Conservation (phyloP, 2,329 filamentous ascomycete genomes). For the Reticulascus tulasneorum region DNA sequence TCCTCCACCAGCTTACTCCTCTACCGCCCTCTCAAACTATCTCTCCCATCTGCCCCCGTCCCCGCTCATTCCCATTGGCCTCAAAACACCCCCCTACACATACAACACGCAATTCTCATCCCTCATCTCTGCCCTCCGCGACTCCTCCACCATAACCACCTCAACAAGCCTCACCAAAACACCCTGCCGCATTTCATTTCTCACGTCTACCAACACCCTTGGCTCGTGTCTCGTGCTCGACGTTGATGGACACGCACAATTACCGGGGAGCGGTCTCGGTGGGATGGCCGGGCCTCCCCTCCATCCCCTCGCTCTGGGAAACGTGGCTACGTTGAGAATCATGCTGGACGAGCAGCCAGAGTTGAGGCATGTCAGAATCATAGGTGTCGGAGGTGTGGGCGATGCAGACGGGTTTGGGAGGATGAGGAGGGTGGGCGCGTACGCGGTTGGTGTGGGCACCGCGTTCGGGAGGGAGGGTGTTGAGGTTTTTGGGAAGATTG, state of each 20-base stretch:
- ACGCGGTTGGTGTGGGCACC: constrained; percentile 65
- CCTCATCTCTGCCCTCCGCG: constrained; percentile 47
- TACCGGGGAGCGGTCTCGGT: constrained; percentile 57
- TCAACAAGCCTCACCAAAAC: constrained; percentile 7
- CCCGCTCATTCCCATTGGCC: constrained; percentile 44
- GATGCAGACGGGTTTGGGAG: constrained; percentile 59
- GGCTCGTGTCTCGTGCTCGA: constrained; percentile 62
- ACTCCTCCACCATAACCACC: constrained; percentile 9
- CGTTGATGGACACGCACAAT: constrained; percentile 25
- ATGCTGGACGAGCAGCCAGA: constrained; percentile 48
- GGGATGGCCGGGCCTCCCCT: constrained; percentile 69
- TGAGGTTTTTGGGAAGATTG: constrained; percentile 58
- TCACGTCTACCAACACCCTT: constrained; percentile 71
- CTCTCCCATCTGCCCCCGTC: constrained; percentile 40
- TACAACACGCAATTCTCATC: constrained; percentile 60
- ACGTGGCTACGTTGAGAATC: constrained; percentile 63
- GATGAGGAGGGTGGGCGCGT: constrained; percentile 65
- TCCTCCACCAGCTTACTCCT: constrained; percentile 68
- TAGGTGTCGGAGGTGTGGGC: constrained; percentile 70
- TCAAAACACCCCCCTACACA: constrained; percentile 77
- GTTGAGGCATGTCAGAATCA: constrained; percentile 55
- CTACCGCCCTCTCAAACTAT: constrained; percentile 47
- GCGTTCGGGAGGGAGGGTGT: constrained; percentile 62
- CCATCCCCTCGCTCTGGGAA: constrained; percentile 71
- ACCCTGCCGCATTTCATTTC: constrained; percentile 49